Evolutionary conservation across 495 filamentous ascomycete genomes (phyloP).

Genomic region (Aspergillus egyptiacus): DNA sequence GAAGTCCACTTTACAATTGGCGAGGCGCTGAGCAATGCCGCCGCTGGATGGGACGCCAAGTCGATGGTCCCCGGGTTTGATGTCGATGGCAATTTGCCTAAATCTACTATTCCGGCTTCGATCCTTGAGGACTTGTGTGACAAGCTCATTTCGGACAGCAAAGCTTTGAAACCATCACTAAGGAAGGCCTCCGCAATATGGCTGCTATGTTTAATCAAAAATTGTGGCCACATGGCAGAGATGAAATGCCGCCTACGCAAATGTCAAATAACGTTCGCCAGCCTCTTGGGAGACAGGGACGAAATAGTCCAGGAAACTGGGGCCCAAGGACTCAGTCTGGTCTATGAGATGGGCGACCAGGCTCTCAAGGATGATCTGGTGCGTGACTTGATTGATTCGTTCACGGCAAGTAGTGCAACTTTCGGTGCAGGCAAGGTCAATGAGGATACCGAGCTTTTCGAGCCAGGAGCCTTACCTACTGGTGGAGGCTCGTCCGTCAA

Average conservation of each 20-base stretch:
- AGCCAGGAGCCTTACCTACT: conserved; percentile 85
- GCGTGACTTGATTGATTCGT: conserved; percentile 77
- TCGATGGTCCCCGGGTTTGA: conserved; percentile 55
- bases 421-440: conserved; percentile 69
- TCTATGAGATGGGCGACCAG: conserved; percentile 86
- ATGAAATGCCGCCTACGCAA: conserved; percentile 66
- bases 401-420: conserved; percentile 67
- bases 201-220: conserved; percentile 87
- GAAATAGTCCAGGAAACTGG: conserved; percentile 94
- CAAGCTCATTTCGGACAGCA: conserved; percentile 66
- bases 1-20: conserved; percentile 86
- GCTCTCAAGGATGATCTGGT: conserved; percentile 75
- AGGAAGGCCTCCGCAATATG: conserved; percentile 88
- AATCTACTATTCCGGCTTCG: conserved; percentile 35
- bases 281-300: conserved; percentile 80
- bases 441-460: conserved; percentile 86
- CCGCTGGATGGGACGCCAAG: conserved; percentile 72
- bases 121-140: conserved; percentile 54
- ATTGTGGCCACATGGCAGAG: conserved; percentile 68
- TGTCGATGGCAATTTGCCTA: conserved; percentile 46
- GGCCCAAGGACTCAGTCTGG: conserved; percentile 78
- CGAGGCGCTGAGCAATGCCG: conserved; percentile 71
- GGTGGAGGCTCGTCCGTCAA: conserved; percentile 83
- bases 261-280: conserved; percentile 82
- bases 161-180: conserved; percentile 75